Evolutionary conservation across 345 rosid species (phyloP), one percentile per base, ranked within the genome.

Genomic region (Acer campestre): DNA sequence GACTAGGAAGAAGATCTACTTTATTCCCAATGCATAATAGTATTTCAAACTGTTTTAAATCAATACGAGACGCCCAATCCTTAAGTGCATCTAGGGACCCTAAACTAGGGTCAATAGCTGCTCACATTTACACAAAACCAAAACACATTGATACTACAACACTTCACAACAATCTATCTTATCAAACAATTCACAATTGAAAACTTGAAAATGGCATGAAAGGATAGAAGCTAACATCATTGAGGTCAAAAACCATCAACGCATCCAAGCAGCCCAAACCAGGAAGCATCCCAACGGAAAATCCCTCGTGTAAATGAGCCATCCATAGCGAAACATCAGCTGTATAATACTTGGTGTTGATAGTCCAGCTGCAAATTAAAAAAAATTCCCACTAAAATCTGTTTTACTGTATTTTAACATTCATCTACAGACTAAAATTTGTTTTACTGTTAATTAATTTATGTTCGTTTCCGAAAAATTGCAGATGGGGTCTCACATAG

Each of bases 251-350:
- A 83, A 95, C 97, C 97, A 95, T 82, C 73, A 95, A 81, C 17
- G 98, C 98, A 80, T 18, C 58, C 58, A 53, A 53, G 5, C 58
- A 3, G n/a, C 76, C 79, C 16, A 80, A 85, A 48, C 72, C 42
- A 51, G 93, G 93, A 69, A 86, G 80, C 29, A 49, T 77, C 55
- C 22, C 77, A 38, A 86, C 67, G 17, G 88, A 89, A 71, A 87
- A 82, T 51, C 72, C 90, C 18, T 90, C 91, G 17, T 68, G 76
- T 44, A 94, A 91, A 88, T 91, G 91, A 31, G 89, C 83, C 78
- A 90, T 83, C 90, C 93, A 93, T n/a, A 93, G 74, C 59, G 92
- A 88, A 78, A 90, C 94, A 82, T 91, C 97, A 16, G 98, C 98
- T 10, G 91, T 75, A 84, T 93, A 95, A 85, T 95, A 95, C 87